Evolutionary conservation across 768 basidiomycete species (phyloP).

Genomic region (Tremella fuciformis): DNA sequence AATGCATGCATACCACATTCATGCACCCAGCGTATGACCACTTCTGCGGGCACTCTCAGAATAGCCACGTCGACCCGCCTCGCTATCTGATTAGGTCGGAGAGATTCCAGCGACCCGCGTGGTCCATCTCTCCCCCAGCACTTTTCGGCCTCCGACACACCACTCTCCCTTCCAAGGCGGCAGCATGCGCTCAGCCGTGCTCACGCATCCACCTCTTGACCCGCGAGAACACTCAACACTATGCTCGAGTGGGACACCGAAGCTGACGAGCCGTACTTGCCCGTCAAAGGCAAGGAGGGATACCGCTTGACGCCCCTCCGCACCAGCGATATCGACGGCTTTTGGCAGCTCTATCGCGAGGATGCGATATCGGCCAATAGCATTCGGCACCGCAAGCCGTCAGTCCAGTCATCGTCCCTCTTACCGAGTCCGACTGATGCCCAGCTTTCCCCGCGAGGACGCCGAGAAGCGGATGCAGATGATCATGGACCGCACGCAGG

Average conservation of each 20-base stretch:
- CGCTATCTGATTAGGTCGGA: too few species aligned
- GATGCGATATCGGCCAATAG: slow-evolving; percentile 2
- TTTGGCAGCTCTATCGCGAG: neutral
- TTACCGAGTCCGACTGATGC: neutral
- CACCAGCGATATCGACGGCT: neutral
- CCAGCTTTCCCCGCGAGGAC: slow-evolving; percentile 1
- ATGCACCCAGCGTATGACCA: too few species aligned
- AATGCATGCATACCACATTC: too few species aligned
- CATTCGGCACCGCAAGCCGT: slow-evolving; percentile 5
- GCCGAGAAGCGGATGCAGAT: neutral
- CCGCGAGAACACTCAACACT: neutral
- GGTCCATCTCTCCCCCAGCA: too few species aligned
- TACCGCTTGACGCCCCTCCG: slow-evolving; percentile 1
- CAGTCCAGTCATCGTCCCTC: neutral
- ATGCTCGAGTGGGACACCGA: slow-evolving; percentile 4
- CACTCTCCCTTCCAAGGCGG: too few species aligned
- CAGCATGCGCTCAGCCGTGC: too few species aligned
- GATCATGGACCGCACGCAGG: neutral
- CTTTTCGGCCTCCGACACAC: too few species aligned
- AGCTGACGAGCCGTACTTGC: slow-evolving; percentile 1
- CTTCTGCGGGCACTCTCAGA: too few species aligned
- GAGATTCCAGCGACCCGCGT: too few species aligned
- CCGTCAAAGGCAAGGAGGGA: slow-evolving; percentile 1
- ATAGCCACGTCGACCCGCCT: too few species aligned
- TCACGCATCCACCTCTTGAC: too few species aligned